Percentiles rank a stretch among this genome's conserved stretches.
These are phyloP conservation scores for Chaetomium strumarium DNA, from an alignment of 2,329 filamentous ascomycete genomes.

Conservation along the genomic window DNA sequence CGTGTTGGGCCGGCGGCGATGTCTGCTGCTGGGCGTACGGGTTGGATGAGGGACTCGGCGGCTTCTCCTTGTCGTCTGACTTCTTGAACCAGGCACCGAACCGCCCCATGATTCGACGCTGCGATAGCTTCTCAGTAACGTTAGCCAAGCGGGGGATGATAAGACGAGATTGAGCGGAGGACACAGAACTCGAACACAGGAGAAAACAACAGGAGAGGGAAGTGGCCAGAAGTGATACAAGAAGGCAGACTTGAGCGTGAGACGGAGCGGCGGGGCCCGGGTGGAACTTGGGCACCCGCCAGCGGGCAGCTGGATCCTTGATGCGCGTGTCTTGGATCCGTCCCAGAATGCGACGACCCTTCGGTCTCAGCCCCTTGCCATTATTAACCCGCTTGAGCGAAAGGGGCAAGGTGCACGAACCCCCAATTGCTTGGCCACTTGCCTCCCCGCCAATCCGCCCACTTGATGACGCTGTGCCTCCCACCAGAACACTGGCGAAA, in stretches of 20 bases:
- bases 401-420: no score
- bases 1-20: constrained; percentile 36
- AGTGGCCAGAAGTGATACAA: constrained; percentile 7
- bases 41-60: constrained; percentile 43
- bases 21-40: constrained; percentile 55
- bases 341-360: constrained; percentile 9
- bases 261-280: constrained; percentile 8
- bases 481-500: no score
- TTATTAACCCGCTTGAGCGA: no score
- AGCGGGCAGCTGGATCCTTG: constrained; percentile 6
- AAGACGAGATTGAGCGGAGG: background rate
- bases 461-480: no score
- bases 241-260: constrained; percentile 5
- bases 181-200: constrained; percentile 1
- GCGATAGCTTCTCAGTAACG: background rate
- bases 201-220: constrained; percentile 2
- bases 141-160: background rate
- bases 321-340: constrained; percentile 20
- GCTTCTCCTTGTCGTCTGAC: constrained; percentile 40
- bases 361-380: no score
- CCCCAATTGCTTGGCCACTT: no score
- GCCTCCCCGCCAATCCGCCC: no score
- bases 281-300: constrained; percentile 11
- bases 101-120: constrained; percentile 47
- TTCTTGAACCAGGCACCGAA: constrained; percentile 50